Conservation (phyloP, 2,329 filamentous ascomycete species). For the Talaromyces sp. region DNA sequence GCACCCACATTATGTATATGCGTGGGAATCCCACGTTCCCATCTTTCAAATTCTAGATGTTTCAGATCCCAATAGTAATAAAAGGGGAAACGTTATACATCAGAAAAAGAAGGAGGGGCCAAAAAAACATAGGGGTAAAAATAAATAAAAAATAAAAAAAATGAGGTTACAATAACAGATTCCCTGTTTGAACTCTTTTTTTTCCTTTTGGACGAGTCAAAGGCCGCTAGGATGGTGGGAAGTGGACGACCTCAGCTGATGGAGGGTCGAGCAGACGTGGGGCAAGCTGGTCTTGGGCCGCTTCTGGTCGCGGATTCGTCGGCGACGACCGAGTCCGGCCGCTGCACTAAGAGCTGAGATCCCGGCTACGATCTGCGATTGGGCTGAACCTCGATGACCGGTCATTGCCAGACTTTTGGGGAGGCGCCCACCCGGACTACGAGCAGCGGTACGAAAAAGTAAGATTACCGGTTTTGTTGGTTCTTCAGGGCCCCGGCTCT, state of each 20-base stretch:
- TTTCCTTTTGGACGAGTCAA: constrained; percentile 20
- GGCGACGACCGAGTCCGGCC: constrained; percentile 30
- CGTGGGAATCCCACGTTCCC: constrained; percentile 16
- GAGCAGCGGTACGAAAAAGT: not conserved
- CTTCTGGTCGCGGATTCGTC: constrained; percentile 37
- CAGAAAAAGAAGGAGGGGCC: not conserved
- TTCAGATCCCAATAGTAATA: constrained; percentile 5
- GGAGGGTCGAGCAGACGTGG: constrained; percentile 36
- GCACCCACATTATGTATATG: constrained; percentile 7
- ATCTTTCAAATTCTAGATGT: constrained; percentile 5
- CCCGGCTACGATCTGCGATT: constrained; percentile 44
- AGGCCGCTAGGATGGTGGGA: constrained; percentile 14
- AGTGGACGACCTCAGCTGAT: constrained; percentile 34
- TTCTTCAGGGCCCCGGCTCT: constrained; percentile 10
- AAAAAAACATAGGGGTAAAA: not conserved
- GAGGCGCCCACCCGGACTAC: constrained; percentile 26
- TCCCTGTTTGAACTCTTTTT: constrained; percentile 8
- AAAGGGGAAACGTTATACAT: not conserved
- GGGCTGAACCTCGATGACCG: constrained; percentile 37
- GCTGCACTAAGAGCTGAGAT: constrained; percentile 34
- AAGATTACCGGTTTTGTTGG: constrained; percentile 13
- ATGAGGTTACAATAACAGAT: constrained; percentile 7
- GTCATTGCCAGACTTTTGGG: constrained; percentile 37
- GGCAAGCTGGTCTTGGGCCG: constrained; percentile 33
- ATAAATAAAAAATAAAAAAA: not conserved